Evolutionary conservation across 1,139 yeast genomes (phyloP).

Genomic region (Geotrichum reessii): DNA sequence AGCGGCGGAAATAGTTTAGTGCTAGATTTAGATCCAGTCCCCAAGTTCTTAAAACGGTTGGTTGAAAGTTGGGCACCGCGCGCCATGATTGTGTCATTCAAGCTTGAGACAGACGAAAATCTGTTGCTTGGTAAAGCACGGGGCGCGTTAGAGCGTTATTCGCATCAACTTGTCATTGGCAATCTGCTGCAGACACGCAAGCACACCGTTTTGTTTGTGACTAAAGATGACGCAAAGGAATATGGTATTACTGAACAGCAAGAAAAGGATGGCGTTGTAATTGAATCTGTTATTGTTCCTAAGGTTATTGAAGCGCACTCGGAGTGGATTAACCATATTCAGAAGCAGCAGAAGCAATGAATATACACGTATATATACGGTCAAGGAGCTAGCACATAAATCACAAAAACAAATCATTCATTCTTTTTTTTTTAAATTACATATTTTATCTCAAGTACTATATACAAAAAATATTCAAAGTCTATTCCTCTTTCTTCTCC

Average conservation of each 20-base stretch:
- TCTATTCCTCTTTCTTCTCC: neutral
- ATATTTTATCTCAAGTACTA: neutral
- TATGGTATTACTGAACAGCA: conserved; percentile 45
- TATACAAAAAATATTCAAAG: neutral
- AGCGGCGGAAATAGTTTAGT: conserved; percentile 64
- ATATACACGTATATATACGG: neutral
- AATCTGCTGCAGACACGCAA: conserved; percentile 86
- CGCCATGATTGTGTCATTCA: conserved; percentile 92
- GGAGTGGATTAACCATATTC: conserved; percentile 47
- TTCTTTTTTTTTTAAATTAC: neutral
- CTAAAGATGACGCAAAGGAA: conserved; percentile 48
- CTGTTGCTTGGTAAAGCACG: conserved; percentile 70
- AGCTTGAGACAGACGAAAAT: conserved; percentile 78
- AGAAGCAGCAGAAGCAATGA: neutral
- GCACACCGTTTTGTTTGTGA: conserved; percentile 80
- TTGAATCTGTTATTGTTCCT: conserved; percentile 76
- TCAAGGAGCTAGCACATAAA: neutral
- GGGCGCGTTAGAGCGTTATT: conserved; percentile 74
- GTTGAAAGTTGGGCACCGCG: conserved; percentile 94
- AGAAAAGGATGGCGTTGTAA: conserved; percentile 43
- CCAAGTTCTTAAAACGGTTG: conserved; percentile 79
- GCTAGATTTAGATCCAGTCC: conserved; percentile 90
- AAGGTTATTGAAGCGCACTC: conserved; percentile 58
- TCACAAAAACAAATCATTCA: neutral
- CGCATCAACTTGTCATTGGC: conserved; percentile 92